Evolutionary conservation across 1,284 basidiomycete genomes (phyloP), one percentile per base, ranked within the genome.

Genomic region (Malassezia restricta): DNA sequence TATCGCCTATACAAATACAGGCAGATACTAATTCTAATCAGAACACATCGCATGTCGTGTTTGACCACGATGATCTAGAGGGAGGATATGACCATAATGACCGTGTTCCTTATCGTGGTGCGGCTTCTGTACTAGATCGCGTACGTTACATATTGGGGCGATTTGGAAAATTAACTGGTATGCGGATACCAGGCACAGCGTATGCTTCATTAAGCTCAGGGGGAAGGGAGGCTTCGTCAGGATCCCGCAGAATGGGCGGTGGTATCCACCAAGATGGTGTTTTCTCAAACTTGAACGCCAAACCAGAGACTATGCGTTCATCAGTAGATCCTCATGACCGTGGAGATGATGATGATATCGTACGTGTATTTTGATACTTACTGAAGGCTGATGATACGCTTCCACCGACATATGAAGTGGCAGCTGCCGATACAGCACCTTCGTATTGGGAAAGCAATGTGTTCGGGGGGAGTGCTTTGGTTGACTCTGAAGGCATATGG

Each of bases 391-490:
- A 58, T 31, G 63, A 58, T 12, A 82, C 83, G 4, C 51, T 63
- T 45, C 51, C 58, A 6, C 66, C 91, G 81, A 83, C 89, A 0
- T 99, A 99, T 72, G 80, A 83, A 38, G 79, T 83, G 20, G 92
- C 92, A 1, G 84, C 91, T 54, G 82, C 84, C 8, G 92, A 99
- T 70, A 81, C 87, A 0, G 90, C 87, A 0, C 94, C 92, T 0
- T 82, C 89, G 0, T 98, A 98, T 75, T 96, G 90, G 87, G 92
- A 98, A 74, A 95, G 87, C 1, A 91, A 89, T 0, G 82, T 95
- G 12, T 85, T 92, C 11, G 63, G 56, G 9, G 42, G 63, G 0
- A 62, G 65, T 47, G 62, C 66, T 54, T 82, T 88, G 3, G 77
- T 76, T 43, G 39, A 46, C 7, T 75, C 64, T 44, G 61, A 68